Conservation (phyloP, 768 basidiomycete species). For the Panus rudis region DNA sequence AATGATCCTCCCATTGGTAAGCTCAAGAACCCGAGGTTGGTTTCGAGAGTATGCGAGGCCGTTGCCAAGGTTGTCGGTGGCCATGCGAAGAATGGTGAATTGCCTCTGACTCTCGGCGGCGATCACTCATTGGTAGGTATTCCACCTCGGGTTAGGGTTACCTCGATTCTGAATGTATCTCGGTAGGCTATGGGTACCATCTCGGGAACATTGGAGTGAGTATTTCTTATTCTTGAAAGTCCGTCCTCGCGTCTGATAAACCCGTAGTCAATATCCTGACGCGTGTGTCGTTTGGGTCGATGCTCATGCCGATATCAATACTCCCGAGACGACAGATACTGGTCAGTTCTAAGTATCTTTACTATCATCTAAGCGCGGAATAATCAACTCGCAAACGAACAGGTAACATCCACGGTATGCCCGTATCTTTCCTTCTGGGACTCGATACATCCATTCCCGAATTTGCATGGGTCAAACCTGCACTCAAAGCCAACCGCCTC, state of each 20-base stretch:
- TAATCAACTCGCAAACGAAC: neutral
- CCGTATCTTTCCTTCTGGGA: conserved; percentile 84
- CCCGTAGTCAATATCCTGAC: conserved; percentile 57
- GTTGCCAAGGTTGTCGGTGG: conserved; percentile 72
- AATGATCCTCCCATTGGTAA: conserved; percentile 79
- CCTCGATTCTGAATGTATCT: conserved; percentile 12
- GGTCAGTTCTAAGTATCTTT: conserved; percentile 32
- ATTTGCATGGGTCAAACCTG: conserved; percentile 56
- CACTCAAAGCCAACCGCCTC: conserved; percentile 63
- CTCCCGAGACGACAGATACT: conserved; percentile 69
- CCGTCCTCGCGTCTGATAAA: neutral
- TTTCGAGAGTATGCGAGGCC: conserved; percentile 73
- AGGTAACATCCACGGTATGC: conserved; percentile 99
- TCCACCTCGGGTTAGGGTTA: neutral
- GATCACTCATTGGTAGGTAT: conserved; percentile 84
- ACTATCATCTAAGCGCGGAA: neutral
- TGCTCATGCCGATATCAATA: conserved; percentile 97
- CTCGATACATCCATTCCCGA: conserved; percentile 31
- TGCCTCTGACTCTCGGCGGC: conserved; percentile 90
- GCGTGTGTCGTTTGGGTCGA: conserved; percentile 95
- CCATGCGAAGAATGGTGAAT: conserved; percentile 69
- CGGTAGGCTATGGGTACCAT: conserved; percentile 86
- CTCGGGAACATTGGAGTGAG: conserved; percentile 76
- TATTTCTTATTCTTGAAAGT: neutral
- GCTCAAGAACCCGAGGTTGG: conserved; percentile 85